These are phyloP conservation scores for Carex arenaria DNA, from an alignment of 202 grass and related monocot species.

Conservation along the genomic window DNA sequence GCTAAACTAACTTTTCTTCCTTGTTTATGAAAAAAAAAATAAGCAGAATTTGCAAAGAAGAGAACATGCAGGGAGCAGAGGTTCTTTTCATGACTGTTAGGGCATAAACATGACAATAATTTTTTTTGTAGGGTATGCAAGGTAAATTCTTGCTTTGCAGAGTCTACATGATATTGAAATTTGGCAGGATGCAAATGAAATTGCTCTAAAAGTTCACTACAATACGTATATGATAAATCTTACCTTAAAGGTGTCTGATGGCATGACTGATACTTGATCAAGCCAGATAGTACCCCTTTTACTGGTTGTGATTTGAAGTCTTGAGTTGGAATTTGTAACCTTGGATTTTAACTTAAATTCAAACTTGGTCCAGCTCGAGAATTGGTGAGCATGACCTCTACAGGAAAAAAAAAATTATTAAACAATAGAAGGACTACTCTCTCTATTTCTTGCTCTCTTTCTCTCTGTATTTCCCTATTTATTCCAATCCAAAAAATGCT, in stretches of 20 bases:
- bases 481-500: constrained; percentile 16
- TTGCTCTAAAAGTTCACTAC: neutral
- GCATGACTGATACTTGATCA: constrained; percentile 97
- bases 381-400: constrained; percentile 48
- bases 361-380: constrained; percentile 66
- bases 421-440: neutral
- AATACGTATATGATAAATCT: neutral
- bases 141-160: neutral
- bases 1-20: neutral
- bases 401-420: constrained; percentile 16
- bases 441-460: neutral
- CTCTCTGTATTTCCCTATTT: neutral
- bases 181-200: neutral
- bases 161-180: neutral
- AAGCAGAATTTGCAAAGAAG: neutral
- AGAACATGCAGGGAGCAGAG: neutral
- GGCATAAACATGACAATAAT: neutral
- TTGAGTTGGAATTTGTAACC: constrained; percentile 52
- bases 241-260: constrained; percentile 87
- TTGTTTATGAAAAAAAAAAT: neutral
- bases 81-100: neutral
- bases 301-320: constrained; percentile 66
- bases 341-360: constrained; percentile 65
- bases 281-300: constrained; percentile 80
- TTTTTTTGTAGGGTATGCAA: neutral